Evolutionary conservation across 768 basidiomycete genomes (phyloP).

Genomic region (Lyophyllum decastes): DNA sequence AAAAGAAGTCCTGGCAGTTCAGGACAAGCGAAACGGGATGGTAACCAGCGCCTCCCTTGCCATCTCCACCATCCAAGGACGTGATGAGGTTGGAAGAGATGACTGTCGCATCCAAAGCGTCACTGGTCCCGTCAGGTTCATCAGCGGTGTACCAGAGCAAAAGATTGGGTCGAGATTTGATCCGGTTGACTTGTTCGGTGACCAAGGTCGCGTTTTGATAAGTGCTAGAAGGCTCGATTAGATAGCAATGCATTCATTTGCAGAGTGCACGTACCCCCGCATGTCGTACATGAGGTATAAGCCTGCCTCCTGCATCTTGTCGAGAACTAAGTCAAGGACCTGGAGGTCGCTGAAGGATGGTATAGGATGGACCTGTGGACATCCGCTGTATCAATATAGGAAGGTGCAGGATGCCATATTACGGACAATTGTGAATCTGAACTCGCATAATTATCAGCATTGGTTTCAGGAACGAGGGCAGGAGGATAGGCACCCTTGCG

Average conservation of each 20-base stretch:
- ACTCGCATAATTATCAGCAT: background rate
- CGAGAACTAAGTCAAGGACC: slow-evolving; percentile 56
- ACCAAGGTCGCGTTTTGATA: slow-evolving; percentile 69
- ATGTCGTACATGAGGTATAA: slow-evolving; percentile 85
- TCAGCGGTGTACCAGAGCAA: slow-evolving; percentile 75
- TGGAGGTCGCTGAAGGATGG: slow-evolving; percentile 66
- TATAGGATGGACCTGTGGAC: slow-evolving; percentile 62
- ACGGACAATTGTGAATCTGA: slow-evolving; percentile 43
- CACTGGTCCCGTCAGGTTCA: slow-evolving; percentile 70
- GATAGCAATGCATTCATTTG: background rate
- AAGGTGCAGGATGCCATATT: background rate
- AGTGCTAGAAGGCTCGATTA: slow-evolving; percentile 33
- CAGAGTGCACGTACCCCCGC: slow-evolving; percentile 45
- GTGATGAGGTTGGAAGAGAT: slow-evolving; percentile 58
- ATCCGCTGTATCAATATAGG: slow-evolving; percentile 27
- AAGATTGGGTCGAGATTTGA: slow-evolving; percentile 70
- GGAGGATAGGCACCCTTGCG: slow-evolving; percentile 47
- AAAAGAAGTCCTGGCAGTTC: slow-evolving; percentile 70
- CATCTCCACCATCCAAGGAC: slow-evolving; percentile 53
- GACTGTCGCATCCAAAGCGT: slow-evolving; percentile 63
- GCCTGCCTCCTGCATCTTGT: slow-evolving; percentile 70
- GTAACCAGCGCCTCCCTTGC: slow-evolving; percentile 52
- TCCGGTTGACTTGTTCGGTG: slow-evolving; percentile 63
- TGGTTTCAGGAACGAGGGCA: background rate
- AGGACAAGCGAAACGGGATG: slow-evolving; percentile 68